These are phyloP conservation scores for Gossypium davidsonii DNA, from an alignment of 441 rosid species.

Conservation along the genomic window DNA sequence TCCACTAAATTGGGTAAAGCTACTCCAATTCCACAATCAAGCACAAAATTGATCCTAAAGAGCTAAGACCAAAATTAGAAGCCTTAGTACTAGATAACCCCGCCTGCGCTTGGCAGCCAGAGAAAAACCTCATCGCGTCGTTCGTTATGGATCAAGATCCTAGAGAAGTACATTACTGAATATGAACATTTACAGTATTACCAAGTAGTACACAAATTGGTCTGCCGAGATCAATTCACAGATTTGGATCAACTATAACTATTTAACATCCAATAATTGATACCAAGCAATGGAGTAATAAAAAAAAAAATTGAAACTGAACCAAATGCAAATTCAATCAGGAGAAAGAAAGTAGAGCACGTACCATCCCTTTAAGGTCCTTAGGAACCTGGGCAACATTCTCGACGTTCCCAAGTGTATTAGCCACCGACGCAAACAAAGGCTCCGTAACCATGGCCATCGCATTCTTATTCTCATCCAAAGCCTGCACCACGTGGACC, in stretches of 20 bases:
- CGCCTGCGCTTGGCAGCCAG: not conserved
- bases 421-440: conserved; percentile 77
- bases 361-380: conserved; percentile 77
- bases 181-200: not conserved
- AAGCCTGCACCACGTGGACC: conserved; percentile 90
- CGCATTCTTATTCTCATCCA: conserved; percentile 87
- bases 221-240: conserved; percentile 8
- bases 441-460: conserved; percentile 98
- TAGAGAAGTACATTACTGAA: not conserved
- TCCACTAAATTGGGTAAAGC: not conserved
- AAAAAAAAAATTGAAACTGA: conserved; percentile 1
- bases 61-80: not conserved
- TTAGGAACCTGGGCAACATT: conserved; percentile 66
- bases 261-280: not conserved
- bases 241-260: conserved; percentile 1
- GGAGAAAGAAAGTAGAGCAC: not conserved
- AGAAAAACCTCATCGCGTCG: not conserved
- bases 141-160: not conserved
- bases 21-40: not conserved
- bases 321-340: not conserved
- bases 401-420: conserved; percentile 68
- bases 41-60: not conserved
- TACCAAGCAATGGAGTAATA: not conserved
- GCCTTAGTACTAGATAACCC: not conserved
- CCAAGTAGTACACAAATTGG: not conserved